Evolutionary conservation across 148 eudicot species (phyloP), one percentile per base, ranked within the genome.

Genomic region (Agrostemma githago): DNA sequence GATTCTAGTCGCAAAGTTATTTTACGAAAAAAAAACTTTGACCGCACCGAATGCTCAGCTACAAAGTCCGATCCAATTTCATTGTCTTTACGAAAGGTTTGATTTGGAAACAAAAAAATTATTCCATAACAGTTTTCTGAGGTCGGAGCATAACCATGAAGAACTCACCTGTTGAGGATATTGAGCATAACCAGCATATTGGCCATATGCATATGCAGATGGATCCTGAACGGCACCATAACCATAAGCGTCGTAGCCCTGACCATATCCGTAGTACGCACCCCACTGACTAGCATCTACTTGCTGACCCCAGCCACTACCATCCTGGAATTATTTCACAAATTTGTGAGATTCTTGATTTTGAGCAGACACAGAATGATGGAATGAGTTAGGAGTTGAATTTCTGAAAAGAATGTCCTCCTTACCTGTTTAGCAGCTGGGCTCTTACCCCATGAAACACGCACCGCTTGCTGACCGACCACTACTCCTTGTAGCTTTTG

Each of bases 201-300:
- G 88, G 82, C 90, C 85, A 78, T 95, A 94, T 8, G 89, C 90
- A 78, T 95, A 92, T 39, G 83, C 71, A 61, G 96, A 88, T 65
- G 97, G 96, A 84, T 95, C 99, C 46, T 95, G 97, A 75, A 88
- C 82, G 67, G 87, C 89, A 62, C 92, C 97, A 82, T 92, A 92
- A 54, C 85, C 85, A 83, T 95, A 95, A 71, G 94, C 88, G 79
- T 92, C 99, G 77, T 95, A 95, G 79, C 97, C 94, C 83, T 92
- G 97, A 59, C 99, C 99, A 80, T 92, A 95, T 44, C 86, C 90
- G 80, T 95, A 95, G 77, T 95, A 95, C 74, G 96, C 89, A 72
- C 78, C 81, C 92, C 91, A 91, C 77, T 91, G 98, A 82, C 73
- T 91, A 62, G 97, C 92, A 88, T 95, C 97, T 16, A 80, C 85